These are phyloP conservation scores for Calonectria honghensis DNA, from an alignment of 2,329 filamentous ascomycete genomes.

Conservation along the genomic window DNA sequence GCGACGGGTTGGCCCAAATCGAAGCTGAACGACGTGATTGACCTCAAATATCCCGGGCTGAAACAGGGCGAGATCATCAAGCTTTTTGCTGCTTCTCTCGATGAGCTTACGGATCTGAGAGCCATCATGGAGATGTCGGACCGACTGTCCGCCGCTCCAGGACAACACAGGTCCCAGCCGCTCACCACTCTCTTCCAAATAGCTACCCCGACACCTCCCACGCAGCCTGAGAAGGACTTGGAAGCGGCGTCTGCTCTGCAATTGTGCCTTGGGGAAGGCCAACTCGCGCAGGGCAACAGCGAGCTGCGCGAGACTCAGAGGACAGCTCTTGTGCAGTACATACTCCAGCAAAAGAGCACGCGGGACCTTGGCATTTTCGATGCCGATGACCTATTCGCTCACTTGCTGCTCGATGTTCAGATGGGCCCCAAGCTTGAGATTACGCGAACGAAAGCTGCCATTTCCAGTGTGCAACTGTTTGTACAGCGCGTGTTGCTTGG, in stretches of 20 bases:
- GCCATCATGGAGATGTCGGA: neutral
- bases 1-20: neutral
- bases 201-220: neutral
- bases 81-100: neutral
- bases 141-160: neutral
- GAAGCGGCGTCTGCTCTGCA: neutral
- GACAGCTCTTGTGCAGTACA: neutral
- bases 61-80: neutral
- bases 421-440: neutral
- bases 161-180: neutral
- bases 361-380: neutral
- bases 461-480: neutral
- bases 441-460: neutral
- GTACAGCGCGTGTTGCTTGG: neutral
- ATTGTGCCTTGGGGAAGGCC: neutral
- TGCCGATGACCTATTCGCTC: neutral
- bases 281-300: neutral
- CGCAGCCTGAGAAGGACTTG: neutral
- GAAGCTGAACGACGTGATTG: neutral
- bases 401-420: neutral
- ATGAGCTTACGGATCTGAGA: neutral
- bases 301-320: neutral
- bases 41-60: neutral
- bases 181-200: neutral
- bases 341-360: neutral